Base-by-base conservation (phyloP, 2,329 filamentous ascomycete species). In the Fusarium ramigenum region DNA sequence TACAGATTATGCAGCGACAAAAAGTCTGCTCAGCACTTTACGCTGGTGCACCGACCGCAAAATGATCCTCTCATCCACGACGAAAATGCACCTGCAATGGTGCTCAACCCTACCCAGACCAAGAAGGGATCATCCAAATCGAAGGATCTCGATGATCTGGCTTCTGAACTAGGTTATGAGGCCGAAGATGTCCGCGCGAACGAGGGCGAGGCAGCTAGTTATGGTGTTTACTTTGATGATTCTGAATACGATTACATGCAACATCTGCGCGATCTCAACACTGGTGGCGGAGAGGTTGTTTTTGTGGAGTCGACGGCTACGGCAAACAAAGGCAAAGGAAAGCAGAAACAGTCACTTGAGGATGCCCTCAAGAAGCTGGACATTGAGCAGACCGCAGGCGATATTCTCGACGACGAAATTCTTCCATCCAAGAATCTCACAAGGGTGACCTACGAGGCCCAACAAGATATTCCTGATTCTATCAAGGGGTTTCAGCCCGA, bases 211-310 rank as follows among this genome's bases (percentile, higher is more conserved):
- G 96, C 97, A 14, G 96, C 97, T 75, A 93, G 93, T 81, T 91
- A 98, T 83, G 96, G 96, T 73, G 90, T 99, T 73, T 99, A 93
- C 86, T 99, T 89, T 82, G 97, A 99, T 83, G 96, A 99, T 83
- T 93, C 93, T 73, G 90, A 94, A 79, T 99, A 99, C 84, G 96
- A 99, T 83, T 99, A 99, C 85, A 99, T 99, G 96, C 96, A 99
- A 83, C 96, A 99, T 83, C 86, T 99, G 87, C 93, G 95, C 62
- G 96, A 98, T 77, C 85, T 99, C n/a, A 92, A 92, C 64, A 83
- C 86, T 47, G 94, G 89, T 10, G 90, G 90, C 30, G 93, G 93
- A 36, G 92, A 95, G 62, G 90, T 92, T 36, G 91, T 95, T 53
- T 98, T 97, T 79, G 88, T 99, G 43, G 95, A 98, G 76, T 87